Evolutionary conservation across 768 basidiomycete species (phyloP).

Genomic region (Kockovaella imperatae): DNA sequence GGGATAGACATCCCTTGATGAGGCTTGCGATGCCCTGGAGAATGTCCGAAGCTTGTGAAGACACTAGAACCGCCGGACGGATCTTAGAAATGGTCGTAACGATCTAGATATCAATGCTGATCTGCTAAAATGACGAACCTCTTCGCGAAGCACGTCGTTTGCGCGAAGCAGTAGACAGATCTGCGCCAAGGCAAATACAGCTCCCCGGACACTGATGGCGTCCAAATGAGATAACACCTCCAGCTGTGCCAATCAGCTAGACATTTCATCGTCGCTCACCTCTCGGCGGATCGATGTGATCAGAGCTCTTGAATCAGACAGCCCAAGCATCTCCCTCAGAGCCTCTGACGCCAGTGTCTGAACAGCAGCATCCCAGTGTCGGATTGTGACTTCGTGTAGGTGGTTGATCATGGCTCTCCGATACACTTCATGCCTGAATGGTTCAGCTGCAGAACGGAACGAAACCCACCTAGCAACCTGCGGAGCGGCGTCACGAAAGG

Average conservation of each 20-base stretch:
- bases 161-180: conserved; percentile 52
- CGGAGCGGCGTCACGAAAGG: conserved; percentile 76
- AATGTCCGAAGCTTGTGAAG: conserved; percentile 63
- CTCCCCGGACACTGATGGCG: conserved; percentile 68
- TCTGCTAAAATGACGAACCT: conserved; percentile 46
- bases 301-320: conserved; percentile 47
- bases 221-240: conserved; percentile 58
- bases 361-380: conserved; percentile 85
- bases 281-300: conserved; percentile 23
- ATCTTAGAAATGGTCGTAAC: conserved; percentile 56
- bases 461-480: conserved; percentile 71
- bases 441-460: neutral
- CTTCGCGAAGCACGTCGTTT: conserved; percentile 47
- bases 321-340: conserved; percentile 58
- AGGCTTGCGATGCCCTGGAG: conserved; percentile 65
- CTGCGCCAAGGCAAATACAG: conserved; percentile 64
- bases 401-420: conserved; percentile 62
- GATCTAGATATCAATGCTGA: conserved; percentile 50
- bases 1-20: conserved; percentile 58
- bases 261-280: conserved; percentile 13
- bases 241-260: conserved; percentile 17
- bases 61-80: conserved; percentile 56
- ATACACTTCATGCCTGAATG: conserved; percentile 67
- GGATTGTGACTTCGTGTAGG: conserved; percentile 61
- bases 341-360: conserved; percentile 69